These are phyloP conservation scores for Rhodotorula sp. DNA, from an alignment of 1,284 basidiomycete species.

Conservation along the genomic window DNA sequence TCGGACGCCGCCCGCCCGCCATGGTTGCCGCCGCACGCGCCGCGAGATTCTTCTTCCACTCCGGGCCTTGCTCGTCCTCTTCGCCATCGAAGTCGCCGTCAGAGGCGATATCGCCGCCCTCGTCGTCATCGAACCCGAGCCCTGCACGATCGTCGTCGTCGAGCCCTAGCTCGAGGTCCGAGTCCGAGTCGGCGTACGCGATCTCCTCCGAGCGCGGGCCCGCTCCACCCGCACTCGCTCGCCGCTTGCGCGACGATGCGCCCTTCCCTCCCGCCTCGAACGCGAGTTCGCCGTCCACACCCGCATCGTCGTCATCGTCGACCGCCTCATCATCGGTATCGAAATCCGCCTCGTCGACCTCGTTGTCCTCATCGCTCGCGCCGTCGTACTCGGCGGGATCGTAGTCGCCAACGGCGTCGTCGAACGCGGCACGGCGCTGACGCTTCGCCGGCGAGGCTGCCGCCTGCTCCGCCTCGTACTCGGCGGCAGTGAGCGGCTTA, in stretches of 20 bases:
- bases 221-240: slow-evolving; percentile 11
- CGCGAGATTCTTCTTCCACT: slow-evolving; percentile 77
- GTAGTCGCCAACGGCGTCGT: slow-evolving; percentile 58
- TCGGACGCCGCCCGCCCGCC: slow-evolving; percentile 58
- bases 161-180: slow-evolving; percentile 39
- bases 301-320: slow-evolving; percentile 8
- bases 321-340: slow-evolving; percentile 27
- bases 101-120: slow-evolving; percentile 43
- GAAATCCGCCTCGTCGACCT: slow-evolving; percentile 52
- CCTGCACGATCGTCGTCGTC: slow-evolving; percentile 45
- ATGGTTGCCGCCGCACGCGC: slow-evolving; percentile 63
- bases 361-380: slow-evolving; percentile 54
- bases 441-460: slow-evolving; percentile 41
- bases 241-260: slow-evolving; percentile 1
- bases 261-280: slow-evolving; percentile 16
- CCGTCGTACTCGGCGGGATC: slow-evolving; percentile 52
- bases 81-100: slow-evolving; percentile 46
- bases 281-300: slow-evolving; percentile 14
- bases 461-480: slow-evolving; percentile 40
- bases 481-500: slow-evolving; percentile 58
- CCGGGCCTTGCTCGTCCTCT: slow-evolving; percentile 57
- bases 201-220: slow-evolving; percentile 25
- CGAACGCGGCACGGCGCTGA: slow-evolving; percentile 47
- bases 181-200: slow-evolving; percentile 43
- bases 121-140: slow-evolving; percentile 44